Conservation (phyloP, 352 stramenopile species). For the Globisporangium emineosum region DNA sequence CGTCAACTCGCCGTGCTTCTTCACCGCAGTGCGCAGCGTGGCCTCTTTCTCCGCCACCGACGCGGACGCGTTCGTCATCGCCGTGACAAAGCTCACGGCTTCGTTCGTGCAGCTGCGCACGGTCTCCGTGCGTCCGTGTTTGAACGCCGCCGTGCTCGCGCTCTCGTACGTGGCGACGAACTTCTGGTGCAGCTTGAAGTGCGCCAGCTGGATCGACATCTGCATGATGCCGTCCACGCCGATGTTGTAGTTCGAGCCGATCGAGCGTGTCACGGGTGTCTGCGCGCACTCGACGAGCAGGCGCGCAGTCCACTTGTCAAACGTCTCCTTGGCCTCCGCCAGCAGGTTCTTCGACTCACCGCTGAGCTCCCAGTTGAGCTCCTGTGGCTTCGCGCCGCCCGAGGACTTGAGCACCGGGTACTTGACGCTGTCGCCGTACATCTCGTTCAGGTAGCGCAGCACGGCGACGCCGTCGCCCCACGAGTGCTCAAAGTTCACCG, state of each 20-base stretch:
- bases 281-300: slow-evolving; percentile 74
- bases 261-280: slow-evolving; percentile 62
- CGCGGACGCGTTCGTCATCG: slow-evolving; percentile 57
- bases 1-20: slow-evolving; percentile 86
- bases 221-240: slow-evolving; percentile 90
- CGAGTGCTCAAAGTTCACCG: slow-evolving; percentile 90
- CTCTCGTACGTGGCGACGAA: slow-evolving; percentile 89
- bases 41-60: slow-evolving; percentile 59
- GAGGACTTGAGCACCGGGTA: slow-evolving; percentile 51
- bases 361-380: slow-evolving; percentile 66
- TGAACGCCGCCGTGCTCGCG: slow-evolving; percentile 88
- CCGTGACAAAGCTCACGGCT: slow-evolving; percentile 66
- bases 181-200: slow-evolving; percentile 77
- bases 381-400: slow-evolving; percentile 23
- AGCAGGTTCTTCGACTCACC: slow-evolving; percentile 57
- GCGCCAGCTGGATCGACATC: slow-evolving; percentile 89
- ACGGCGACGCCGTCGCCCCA: slow-evolving; percentile 89
- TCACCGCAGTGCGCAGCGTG: slow-evolving; percentile 67
- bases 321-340: slow-evolving; percentile 63
- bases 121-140: slow-evolving; percentile 89
- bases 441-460: slow-evolving; percentile 87
- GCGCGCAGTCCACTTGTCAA: slow-evolving; percentile 57
- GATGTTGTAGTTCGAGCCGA: slow-evolving; percentile 68
- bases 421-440: slow-evolving; percentile 80
- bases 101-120: slow-evolving; percentile 89